Evolutionary conservation across 768 basidiomycete genomes (phyloP), one percentile per base, ranked within the genome.

Genomic region (Trametes punicea): DNA sequence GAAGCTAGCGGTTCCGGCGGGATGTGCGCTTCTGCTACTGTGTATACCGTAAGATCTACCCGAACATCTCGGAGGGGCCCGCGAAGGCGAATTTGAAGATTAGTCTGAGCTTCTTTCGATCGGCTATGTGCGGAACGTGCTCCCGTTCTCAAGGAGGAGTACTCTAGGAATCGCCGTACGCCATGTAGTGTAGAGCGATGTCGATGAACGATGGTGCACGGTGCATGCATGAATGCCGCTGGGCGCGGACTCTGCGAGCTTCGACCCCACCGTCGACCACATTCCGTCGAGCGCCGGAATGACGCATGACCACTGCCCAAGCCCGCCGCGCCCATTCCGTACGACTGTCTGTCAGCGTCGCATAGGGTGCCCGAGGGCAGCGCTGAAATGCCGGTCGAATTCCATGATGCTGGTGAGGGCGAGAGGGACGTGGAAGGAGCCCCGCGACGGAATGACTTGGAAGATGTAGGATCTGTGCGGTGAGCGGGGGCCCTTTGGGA

Each of bases 221-320:
- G 34, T n/a, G 8, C 31, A 31, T 31, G 31, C 31, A 31, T 31
- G 34, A 4, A 10, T n/a, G 15, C 15, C 9, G 13, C 4, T 15
- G n/a, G n/a, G 10, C 8, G 2, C 1, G 18, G 13, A 23, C 21
- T 52, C 15, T 52, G 16, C 51, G 42, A 44, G 42, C 30, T 52
- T 44, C 51, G 40, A 31, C 30, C 25, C n/a, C 26, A 25, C 41
- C 40, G 7, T 18, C 49, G 10, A 31, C 31, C 23, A 42, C 41
- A 34, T 11, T 45, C 41, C 42, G 51, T 34, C 23, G 51, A 8
- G 42, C n/a, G 16, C 42, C 52, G 52, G 52, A 54, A 54, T 54
- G 52, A 29, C 52, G 52, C 26, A 39, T 6, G 25, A 16, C 25
- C 20, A 5, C 10, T 20, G 9, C 26, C 34, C 52, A 18, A 25